phyloP scores from a whole-genome alignment of 768 basidiomycete genomes.

The Melanogaster broomeanus region DNA sequence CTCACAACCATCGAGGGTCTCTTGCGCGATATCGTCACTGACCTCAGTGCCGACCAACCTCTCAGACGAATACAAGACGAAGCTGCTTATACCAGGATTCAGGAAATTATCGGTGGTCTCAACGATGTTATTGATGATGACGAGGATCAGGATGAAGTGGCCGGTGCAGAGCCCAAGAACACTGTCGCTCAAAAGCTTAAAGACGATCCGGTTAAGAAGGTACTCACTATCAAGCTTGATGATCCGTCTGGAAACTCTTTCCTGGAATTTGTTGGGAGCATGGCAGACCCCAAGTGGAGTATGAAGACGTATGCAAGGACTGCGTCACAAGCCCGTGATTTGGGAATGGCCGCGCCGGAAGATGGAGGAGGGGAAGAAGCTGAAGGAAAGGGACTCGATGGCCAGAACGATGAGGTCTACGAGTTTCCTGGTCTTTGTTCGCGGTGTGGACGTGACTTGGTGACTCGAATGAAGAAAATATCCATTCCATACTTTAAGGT shows the following conservation, averaged over 20 bases:
- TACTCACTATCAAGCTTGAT: conserved; percentile 84
- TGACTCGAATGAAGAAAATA: conserved; percentile 95
- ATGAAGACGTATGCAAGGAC: conserved; percentile 81
- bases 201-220: conserved; percentile 55
- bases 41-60: conserved; percentile 82
- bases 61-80: conserved; percentile 80
- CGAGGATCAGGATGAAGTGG: conserved; percentile 49
- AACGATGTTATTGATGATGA: conserved; percentile 64
- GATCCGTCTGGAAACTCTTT: conserved; percentile 98
- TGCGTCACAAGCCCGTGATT: conserved; percentile 71
- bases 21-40: conserved; percentile 76
- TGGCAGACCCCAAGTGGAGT: conserved; percentile 93
- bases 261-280: conserved; percentile 84
- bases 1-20: conserved; percentile 97
- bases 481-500: conserved; percentile 98
- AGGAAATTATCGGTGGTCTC: conserved; percentile 69
- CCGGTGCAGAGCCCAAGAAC: conserved; percentile 21
- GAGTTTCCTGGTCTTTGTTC: conserved; percentile 88
- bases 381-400: conserved; percentile 29
- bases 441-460: conserved; percentile 78
- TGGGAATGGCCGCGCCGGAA: conserved; percentile 66
- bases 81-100: conserved; percentile 69
- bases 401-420: conserved; percentile 82
- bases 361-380: not conserved
- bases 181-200: conserved; percentile 35